A percentile compares a stretch with the other conserved stretches of the same genome.
phyloP scores from a whole-genome alignment of 176 grass and related monocot genomes.

The Hordeum marinum region DNA sequence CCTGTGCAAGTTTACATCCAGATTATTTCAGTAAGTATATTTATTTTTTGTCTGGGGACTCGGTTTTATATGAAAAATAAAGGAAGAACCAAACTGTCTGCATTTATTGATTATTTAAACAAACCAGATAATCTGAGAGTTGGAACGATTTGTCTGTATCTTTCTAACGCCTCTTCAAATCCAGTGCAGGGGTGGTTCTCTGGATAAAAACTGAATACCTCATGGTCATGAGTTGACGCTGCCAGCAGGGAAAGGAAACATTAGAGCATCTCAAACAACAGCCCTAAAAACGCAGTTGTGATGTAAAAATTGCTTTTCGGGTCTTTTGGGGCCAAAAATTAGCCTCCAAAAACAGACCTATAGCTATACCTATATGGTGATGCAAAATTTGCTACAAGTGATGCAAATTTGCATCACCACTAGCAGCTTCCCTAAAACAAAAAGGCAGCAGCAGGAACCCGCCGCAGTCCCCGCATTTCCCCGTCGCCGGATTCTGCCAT shows the following conservation, averaged over 20 bases:
- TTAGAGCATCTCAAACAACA: not conserved
- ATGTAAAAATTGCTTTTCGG: no score
- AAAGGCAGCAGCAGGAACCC: no score
- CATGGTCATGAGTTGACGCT: constrained; percentile 94
- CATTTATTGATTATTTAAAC: constrained; percentile 8
- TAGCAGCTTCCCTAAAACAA: no score
- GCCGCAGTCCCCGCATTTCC: no score
- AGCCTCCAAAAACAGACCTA: no score
- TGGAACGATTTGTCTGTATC: constrained; percentile 88
- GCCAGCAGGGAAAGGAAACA: constrained; percentile 27
- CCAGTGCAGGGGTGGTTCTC: constrained; percentile 68
- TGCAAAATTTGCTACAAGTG: no score
- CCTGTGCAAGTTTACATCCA: constrained; percentile 53
- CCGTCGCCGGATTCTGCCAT: no score
- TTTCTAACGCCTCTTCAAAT: constrained; percentile 80
- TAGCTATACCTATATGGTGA: no score
- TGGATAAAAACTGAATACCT: constrained; percentile 94
- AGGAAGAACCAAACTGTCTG: not conserved
- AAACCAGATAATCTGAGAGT: constrained; percentile 82
- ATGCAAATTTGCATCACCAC: no score
- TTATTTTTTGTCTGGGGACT: not conserved
- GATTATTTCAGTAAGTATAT: not conserved
- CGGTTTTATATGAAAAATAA: constrained; percentile 12
- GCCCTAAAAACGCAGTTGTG: no score
- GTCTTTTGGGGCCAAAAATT: no score